Percentiles rank a stretch among this genome's conserved stretches.
Conservation (phyloP, 257 asterid species). For the Nicotiana noctiflora region DNA sequence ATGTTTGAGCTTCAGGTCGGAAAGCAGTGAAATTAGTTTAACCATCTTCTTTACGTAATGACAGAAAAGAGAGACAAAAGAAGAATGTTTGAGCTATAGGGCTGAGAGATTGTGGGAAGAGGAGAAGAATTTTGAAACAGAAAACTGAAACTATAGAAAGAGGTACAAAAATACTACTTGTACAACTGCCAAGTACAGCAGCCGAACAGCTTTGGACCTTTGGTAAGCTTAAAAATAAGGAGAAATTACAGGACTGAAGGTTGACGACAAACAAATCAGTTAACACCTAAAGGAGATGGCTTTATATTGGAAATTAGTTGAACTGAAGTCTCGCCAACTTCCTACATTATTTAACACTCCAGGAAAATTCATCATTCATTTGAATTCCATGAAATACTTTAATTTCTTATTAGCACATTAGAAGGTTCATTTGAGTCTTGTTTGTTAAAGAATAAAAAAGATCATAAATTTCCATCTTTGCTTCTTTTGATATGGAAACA, state of each 20-base stretch:
- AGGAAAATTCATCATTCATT: not conserved
- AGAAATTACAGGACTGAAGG: not conserved
- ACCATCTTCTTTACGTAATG: not conserved
- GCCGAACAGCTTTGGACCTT: not conserved
- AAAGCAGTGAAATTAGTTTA: not conserved
- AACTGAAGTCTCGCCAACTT: not conserved
- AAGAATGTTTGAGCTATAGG: not conserved
- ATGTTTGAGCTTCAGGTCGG: not conserved
- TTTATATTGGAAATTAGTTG: not conserved
- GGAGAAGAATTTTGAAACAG: slow-evolving; percentile 3
- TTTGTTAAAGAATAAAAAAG: not conserved
- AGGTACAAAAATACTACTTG: not conserved
- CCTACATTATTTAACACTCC: not conserved
- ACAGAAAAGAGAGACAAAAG: not conserved
- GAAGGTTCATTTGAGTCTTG: not conserved
- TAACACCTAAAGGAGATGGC: not conserved
- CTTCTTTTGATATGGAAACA: not conserved
- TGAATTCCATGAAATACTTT: not conserved
- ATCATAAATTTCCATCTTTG: not conserved
- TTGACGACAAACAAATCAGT: not conserved
- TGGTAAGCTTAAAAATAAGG: not conserved
- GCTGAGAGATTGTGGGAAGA: not conserved
- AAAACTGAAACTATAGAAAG: not conserved
- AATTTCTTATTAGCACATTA: not conserved
- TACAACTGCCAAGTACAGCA: not conserved